Percentiles rank a stretch among this genome's conserved stretches.
phyloP scores from a whole-genome alignment of 1,284 basidiomycete genomes.

The Ceratobasidium sp. region DNA sequence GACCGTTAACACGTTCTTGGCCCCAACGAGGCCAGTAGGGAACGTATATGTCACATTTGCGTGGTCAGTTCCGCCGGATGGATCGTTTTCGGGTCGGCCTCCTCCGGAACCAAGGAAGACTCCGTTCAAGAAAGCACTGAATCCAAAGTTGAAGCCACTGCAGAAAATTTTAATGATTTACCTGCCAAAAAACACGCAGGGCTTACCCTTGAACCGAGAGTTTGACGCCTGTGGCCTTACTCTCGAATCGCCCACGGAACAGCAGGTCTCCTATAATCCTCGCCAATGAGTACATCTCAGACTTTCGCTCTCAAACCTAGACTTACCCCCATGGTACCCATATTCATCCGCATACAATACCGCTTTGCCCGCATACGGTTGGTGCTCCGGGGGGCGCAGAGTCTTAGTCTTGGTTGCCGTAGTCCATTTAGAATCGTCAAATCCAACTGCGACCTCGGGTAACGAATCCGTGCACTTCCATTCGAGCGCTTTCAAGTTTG shows the following conservation, averaged over 20 bases:
- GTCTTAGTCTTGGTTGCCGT: constrained; percentile 64
- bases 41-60: constrained; percentile 55
- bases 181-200: background rate
- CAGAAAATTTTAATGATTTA: background rate
- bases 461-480: constrained; percentile 64
- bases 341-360: constrained; percentile 63
- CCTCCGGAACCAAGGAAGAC: constrained; percentile 64
- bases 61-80: constrained; percentile 51
- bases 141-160: constrained; percentile 64
- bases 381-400: constrained; percentile 57
- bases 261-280: constrained; percentile 53
- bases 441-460: constrained; percentile 61
- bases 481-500: constrained; percentile 57
- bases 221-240: constrained; percentile 61
- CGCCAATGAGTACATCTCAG: background rate
- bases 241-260: constrained; percentile 65
- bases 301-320: no score
- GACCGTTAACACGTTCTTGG: constrained; percentile 59
- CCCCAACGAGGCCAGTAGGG: constrained; percentile 55
- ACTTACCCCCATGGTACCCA: constrained; percentile 60
- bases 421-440: constrained; percentile 61
- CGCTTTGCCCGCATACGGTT: constrained; percentile 60
- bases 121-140: constrained; percentile 63
- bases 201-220: constrained; percentile 64
- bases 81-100: constrained; percentile 53